phyloP scores from a whole-genome alignment of 2,329 filamentous ascomycete species.

The Penicillium vulpinum region DNA sequence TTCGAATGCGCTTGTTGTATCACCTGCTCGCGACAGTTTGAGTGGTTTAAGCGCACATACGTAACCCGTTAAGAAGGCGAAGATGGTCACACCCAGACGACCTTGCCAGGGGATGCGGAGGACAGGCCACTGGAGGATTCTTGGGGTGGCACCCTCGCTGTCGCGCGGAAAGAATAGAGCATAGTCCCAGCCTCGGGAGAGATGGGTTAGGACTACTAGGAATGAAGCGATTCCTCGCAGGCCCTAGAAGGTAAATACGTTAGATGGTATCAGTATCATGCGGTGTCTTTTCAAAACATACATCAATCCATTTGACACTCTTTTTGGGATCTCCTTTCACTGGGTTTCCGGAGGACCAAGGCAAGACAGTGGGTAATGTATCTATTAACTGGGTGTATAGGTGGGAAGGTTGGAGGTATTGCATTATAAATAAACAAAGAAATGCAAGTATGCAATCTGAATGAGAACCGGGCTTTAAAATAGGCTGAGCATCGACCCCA shows the following conservation, averaged over 20 bases:
- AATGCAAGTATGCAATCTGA: background rate
- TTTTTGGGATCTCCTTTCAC: constrained; percentile 37
- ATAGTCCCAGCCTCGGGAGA: constrained; percentile 55
- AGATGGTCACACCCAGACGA: constrained; percentile 57
- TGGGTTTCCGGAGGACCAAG: constrained; percentile 11
- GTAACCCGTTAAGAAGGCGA: constrained; percentile 58
- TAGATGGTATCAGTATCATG: background rate
- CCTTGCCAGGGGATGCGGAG: constrained; percentile 59
- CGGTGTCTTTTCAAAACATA: constrained; percentile 38
- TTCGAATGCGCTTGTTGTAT: constrained; percentile 47
- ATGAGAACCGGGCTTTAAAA: background rate
- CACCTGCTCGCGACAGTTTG: constrained; percentile 51
- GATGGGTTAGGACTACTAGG: constrained; percentile 55
- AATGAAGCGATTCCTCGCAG: constrained; percentile 56
- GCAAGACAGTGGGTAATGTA: constrained; percentile 13
- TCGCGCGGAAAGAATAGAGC: constrained; percentile 53
- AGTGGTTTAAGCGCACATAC: constrained; percentile 58
- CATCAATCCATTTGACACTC: constrained; percentile 61
- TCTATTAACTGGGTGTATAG: constrained; percentile 24
- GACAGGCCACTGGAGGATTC: constrained; percentile 53
- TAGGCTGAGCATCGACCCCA: background rate
- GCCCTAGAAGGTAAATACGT: constrained; percentile 38
- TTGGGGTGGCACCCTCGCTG: constrained; percentile 42
- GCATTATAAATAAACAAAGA: background rate
- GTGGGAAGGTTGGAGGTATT: constrained; percentile 3